Evolutionary conservation across 2,329 filamentous ascomycete species (phyloP), one percentile per base, ranked within the genome.

Genomic region (Calonectria multiphialidica): DNA sequence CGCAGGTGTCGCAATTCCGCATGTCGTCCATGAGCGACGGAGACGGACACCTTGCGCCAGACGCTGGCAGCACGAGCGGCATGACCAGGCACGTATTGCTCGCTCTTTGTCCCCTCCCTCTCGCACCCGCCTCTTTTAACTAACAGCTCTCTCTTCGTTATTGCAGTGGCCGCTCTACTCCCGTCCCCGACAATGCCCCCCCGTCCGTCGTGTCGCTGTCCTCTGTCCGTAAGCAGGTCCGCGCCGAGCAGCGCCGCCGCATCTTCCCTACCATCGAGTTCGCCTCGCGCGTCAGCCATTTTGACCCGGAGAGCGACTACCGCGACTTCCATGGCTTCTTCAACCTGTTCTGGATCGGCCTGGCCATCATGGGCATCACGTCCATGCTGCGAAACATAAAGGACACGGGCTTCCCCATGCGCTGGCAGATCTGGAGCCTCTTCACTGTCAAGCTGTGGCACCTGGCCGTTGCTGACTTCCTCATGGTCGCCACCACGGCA

Each of bases 321-420:
- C 92, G 92, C 80, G 95, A 99, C 84, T 99, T 99, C 83, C 92
- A 95, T 79, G 97, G 97, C 81, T 99, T 99, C 89, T 99, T 98
- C 86, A 95, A 97, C 66, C 90, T 99, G 44, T 99, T 99, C 86
- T 99, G 97, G 97, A 96, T 99, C 76, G 95, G 95, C 12, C 88
- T 99, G 72, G 95, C 94, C 77, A 98, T 99, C 83, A 98, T 99
- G 96, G 95, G 96, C 79, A 93, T 98, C 74, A 98, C 96, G 3
- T 94, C 94, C n/a, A 95, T 95, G 88, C 85, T 98, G 80, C 92
- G 96, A 79, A 98, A 98, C 83, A 91, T 97, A 81, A 98, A 96
- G 83, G 97, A 98, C 82, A 98, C 95, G 0, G 97, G 97, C 25
- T 94, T 93, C 81, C 94, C 96, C 18, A 87, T 98, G 78, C 91